Percentiles rank a stretch among this genome's conserved stretches.
Conservation (phyloP, 495 filamentous ascomycete genomes). For the Hypoxylon fragiforme region DNA sequence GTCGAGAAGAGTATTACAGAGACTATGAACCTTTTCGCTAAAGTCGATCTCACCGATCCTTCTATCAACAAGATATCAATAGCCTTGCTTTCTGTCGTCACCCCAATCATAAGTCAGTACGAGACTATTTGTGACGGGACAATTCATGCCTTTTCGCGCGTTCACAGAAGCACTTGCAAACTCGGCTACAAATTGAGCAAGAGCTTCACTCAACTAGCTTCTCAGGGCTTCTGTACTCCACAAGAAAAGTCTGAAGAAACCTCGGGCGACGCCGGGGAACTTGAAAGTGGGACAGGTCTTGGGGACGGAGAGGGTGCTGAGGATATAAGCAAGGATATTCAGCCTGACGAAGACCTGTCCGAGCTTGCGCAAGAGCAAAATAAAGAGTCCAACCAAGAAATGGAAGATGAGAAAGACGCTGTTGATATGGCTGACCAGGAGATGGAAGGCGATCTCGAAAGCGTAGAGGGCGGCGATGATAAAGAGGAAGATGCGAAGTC, state of each 20-base stretch:
- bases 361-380: constrained; percentile 85
- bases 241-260: constrained; percentile 71
- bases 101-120: constrained; percentile 79
- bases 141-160: constrained; percentile 53
- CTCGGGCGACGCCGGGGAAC: constrained; percentile 66
- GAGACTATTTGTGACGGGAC: constrained; percentile 58
- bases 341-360: constrained; percentile 87
- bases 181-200: constrained; percentile 73
- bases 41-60: constrained; percentile 50
- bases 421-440: constrained; percentile 94
- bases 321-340: constrained; percentile 96
- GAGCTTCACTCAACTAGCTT: constrained; percentile 72
- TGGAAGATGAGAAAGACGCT: constrained; percentile 84
- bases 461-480: constrained; percentile 60
- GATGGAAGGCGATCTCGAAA: constrained; percentile 76
- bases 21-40: constrained; percentile 55
- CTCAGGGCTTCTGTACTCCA: constrained; percentile 89
- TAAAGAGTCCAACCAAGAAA: constrained; percentile 67
- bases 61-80: constrained; percentile 51
- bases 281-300: constrained; percentile 94
- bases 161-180: constrained; percentile 72
- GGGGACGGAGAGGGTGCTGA: constrained; percentile 93
- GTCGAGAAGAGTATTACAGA: constrained; percentile 50
- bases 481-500: constrained; percentile 57
- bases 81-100: constrained; percentile 65